Percentiles rank a stretch among this genome's conserved stretches.
phyloP scores from a whole-genome alignment of 345 rosid genomes.

The Lepidium africanum region DNA sequence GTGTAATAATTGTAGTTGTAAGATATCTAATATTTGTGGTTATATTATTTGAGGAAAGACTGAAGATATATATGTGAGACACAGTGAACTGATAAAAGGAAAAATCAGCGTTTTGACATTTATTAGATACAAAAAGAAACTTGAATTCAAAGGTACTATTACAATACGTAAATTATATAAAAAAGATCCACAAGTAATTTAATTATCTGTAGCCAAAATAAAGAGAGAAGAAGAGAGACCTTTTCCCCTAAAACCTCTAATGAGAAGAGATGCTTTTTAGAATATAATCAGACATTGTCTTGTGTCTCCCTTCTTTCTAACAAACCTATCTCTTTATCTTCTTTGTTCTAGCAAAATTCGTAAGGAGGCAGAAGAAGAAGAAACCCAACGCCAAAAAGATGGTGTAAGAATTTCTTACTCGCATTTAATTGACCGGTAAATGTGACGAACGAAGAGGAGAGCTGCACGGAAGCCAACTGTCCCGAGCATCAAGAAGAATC shows the following conservation, averaged over 20 bases:
- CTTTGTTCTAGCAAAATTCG: slow-evolving; percentile 14
- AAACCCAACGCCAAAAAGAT: slow-evolving; percentile 1
- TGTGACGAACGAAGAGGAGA: slow-evolving; percentile 66
- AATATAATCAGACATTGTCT: slow-evolving; percentile 18
- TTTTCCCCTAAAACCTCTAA: neutral
- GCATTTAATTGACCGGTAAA: slow-evolving; percentile 74
- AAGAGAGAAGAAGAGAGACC: slow-evolving; percentile 9
- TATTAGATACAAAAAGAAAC: slow-evolving; percentile 23
- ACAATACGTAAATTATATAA: slow-evolving; percentile 21
- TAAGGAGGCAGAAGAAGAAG: slow-evolving; percentile 2
- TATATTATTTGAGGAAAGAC: neutral
- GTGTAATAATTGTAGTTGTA: too few relatives aligned
- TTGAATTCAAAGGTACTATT: neutral
- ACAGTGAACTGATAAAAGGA: neutral
- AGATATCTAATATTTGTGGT: too few relatives aligned
- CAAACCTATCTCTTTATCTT: slow-evolving; percentile 15
- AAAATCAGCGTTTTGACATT: neutral
- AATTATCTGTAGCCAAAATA: slow-evolving; percentile 8
- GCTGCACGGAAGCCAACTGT: slow-evolving; percentile 75
- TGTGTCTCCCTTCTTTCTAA: slow-evolving; percentile 23
- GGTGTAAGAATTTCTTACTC: slow-evolving; percentile 35
- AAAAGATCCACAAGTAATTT: slow-evolving; percentile 15
- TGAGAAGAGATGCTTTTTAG: neutral
- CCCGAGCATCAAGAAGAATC: slow-evolving; percentile 86
- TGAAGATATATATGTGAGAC: neutral